Conservation (phyloP, 1,139 yeast species). For the Candida dubliniensis region DNA sequence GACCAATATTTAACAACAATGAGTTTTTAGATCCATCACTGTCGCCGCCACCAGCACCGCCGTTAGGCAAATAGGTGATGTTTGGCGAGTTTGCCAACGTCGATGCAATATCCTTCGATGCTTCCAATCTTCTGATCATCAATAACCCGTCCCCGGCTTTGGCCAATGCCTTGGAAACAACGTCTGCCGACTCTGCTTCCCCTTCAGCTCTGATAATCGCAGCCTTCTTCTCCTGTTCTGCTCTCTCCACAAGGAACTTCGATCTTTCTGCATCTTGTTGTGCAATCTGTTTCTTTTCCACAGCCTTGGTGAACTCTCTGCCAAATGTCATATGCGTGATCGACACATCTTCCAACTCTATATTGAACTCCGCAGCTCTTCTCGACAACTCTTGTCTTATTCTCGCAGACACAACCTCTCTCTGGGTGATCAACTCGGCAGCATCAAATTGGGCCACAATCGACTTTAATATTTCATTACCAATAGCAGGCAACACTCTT, state of each 20-base stretch:
- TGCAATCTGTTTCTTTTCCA: conserved; percentile 98
- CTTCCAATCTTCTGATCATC: conserved; percentile 93
- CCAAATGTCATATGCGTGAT: conserved; percentile 99
- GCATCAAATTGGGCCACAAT: conserved; percentile 99
- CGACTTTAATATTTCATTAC: conserved; percentile 91
- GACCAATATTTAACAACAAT: conserved; percentile 44
- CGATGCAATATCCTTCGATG: conserved; percentile 91
- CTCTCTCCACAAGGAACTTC: conserved; percentile 88
- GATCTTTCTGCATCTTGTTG: conserved; percentile 99
- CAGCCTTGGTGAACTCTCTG: conserved; percentile 95
- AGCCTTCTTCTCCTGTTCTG: conserved; percentile 97
- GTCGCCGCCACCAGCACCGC: conserved; percentile 29
- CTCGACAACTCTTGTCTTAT: conserved; percentile 83
- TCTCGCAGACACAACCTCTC: conserved; percentile 90
- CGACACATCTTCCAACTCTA: conserved; percentile 92
- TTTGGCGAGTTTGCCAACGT: conserved; percentile 83
- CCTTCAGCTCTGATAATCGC: conserved; percentile 97
- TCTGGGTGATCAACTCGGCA: conserved; percentile 93
- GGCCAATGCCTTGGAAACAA: conserved; percentile 86
- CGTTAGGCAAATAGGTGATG: conserved; percentile 86
- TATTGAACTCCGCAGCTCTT: conserved; percentile 87
- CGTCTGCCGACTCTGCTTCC: conserved; percentile 98
- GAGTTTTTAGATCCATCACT: conserved; percentile 32
- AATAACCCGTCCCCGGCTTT: conserved; percentile 96
- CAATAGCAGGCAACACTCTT: conserved; percentile 94